These are phyloP conservation scores for Globisporangium takayamanum DNA, from an alignment of 352 stramenopile genomes.

Conservation along the genomic window DNA sequence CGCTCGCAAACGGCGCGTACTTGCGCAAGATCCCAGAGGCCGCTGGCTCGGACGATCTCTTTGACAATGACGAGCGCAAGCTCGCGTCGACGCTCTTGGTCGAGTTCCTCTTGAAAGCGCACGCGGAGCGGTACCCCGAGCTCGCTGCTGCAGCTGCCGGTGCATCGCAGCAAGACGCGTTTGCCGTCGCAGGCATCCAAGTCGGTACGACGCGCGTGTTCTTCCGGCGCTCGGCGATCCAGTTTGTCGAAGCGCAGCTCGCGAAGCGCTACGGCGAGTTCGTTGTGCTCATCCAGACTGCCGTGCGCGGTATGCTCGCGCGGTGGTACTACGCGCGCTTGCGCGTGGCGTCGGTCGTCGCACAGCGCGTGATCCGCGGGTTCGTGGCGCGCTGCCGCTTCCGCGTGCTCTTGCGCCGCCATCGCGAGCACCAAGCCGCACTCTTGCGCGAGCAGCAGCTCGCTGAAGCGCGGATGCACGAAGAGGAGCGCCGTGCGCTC, in stretches of 20 bases:
- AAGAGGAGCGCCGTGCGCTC: slow-evolving; percentile 24
- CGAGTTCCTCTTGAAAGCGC: slow-evolving; percentile 62
- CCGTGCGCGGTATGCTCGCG: slow-evolving; percentile 51
- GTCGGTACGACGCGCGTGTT: slow-evolving; percentile 78
- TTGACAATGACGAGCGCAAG: slow-evolving; percentile 52
- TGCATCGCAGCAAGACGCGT: slow-evolving; percentile 31
- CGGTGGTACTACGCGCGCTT: slow-evolving; percentile 43
- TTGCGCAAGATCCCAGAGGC: slow-evolving; percentile 56
- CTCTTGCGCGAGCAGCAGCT: slow-evolving; percentile 32
- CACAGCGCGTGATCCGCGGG: slow-evolving; percentile 62
- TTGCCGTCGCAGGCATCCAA: slow-evolving; percentile 59
- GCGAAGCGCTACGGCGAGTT: slow-evolving; percentile 84
- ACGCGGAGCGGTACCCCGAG: slow-evolving; percentile 62
- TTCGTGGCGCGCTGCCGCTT: slow-evolving; percentile 57
- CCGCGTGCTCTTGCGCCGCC: slow-evolving; percentile 37
- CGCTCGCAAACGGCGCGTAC: slow-evolving; percentile 62
- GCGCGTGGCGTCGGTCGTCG: slow-evolving; percentile 29
- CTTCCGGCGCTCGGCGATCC: slow-evolving; percentile 77
- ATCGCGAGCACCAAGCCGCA: slow-evolving; percentile 38
- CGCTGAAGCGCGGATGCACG: slow-evolving; percentile 25
- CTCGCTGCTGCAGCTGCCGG: slow-evolving; percentile 23
- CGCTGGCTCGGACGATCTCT: slow-evolving; percentile 38
- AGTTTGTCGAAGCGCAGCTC: slow-evolving; percentile 82
- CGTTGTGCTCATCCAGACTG: slow-evolving; percentile 77
- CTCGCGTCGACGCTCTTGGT: slow-evolving; percentile 46